Evolutionary conservation across 805 yeast species (phyloP).

Genomic region (Wickerhamiella brachini): DNA sequence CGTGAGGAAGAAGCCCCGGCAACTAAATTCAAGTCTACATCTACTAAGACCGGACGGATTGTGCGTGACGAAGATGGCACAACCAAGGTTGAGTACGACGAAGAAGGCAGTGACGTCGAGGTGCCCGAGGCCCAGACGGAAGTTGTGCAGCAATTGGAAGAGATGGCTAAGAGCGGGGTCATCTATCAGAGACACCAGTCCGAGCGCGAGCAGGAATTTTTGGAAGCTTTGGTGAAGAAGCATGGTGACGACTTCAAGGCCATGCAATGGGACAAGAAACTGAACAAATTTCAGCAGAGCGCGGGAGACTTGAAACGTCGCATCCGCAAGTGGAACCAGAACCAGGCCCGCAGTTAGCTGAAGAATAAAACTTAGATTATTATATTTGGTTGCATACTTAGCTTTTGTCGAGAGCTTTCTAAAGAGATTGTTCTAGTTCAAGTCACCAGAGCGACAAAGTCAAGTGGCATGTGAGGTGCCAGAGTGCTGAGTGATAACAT

Average conservation of each 20-base stretch:
- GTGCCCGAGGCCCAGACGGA: constrained; percentile 43
- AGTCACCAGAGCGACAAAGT: no score
- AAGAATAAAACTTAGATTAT: neutral
- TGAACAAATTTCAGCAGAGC: constrained; percentile 70
- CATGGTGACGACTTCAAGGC: constrained; percentile 79
- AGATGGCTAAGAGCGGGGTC: constrained; percentile 32
- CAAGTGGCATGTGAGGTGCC: no score
- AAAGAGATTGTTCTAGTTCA: no score
- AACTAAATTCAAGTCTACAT: constrained; percentile 13
- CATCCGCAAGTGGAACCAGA: constrained; percentile 48
- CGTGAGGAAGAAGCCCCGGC: constrained; percentile 21
- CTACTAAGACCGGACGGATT: constrained; percentile 23
- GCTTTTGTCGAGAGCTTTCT: no score
- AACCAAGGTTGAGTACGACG: constrained; percentile 21
- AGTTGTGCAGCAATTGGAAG: constrained; percentile 60
- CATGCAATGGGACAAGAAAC: constrained; percentile 85
- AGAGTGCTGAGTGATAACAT: constrained; percentile 3
- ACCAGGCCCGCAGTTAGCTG: no score
- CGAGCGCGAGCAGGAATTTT: constrained; percentile 66
- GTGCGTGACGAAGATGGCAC: constrained; percentile 18
- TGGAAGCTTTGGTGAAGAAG: constrained; percentile 46
- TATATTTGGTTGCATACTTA: neutral
- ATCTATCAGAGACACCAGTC: constrained; percentile 34
- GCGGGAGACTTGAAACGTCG: constrained; percentile 73
- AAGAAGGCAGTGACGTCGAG: constrained; percentile 35